Evolutionary conservation across 768 basidiomycete species (phyloP).

Genomic region (Trametes coccinea): DNA sequence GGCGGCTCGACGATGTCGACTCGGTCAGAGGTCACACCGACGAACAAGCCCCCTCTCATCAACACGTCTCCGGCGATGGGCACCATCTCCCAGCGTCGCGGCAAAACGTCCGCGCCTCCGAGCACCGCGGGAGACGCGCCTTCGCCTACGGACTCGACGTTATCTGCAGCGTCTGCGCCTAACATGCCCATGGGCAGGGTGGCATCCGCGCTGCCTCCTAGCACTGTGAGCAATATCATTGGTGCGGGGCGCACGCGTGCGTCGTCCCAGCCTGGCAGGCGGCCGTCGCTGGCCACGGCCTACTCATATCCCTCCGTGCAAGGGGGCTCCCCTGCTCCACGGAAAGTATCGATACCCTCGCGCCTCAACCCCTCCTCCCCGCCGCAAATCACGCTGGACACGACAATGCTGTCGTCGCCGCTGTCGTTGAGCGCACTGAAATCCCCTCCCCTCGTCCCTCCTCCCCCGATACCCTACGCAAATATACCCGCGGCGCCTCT

Average conservation of each 20-base stretch:
- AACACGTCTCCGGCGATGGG: slow-evolving; percentile 61
- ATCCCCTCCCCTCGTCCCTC: slow-evolving; percentile 41
- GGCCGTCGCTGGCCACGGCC: slow-evolving; percentile 58
- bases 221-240: slow-evolving; percentile 38
- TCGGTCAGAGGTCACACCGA: slow-evolving; percentile 34
- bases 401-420: slow-evolving; percentile 47
- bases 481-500: slow-evolving; percentile 73
- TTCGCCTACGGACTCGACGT: slow-evolving; percentile 41
- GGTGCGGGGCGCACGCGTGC: slow-evolving; percentile 58
- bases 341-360: slow-evolving; percentile 65
- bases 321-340: slow-evolving; percentile 39
- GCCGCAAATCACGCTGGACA: slow-evolving; percentile 51
- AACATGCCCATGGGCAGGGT: slow-evolving; percentile 31
- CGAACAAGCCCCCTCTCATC: slow-evolving; percentile 41
- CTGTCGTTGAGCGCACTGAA: slow-evolving; percentile 34
- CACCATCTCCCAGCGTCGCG: slow-evolving; percentile 67
- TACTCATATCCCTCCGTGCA: slow-evolving; percentile 55
- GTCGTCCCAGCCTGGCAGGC: slow-evolving; percentile 74
- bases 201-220: slow-evolving; percentile 43
- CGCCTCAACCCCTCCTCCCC: slow-evolving; percentile 53
- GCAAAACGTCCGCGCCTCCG: slow-evolving; percentile 61
- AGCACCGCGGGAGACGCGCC: slow-evolving; percentile 29
- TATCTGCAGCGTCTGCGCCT: slow-evolving; percentile 37
- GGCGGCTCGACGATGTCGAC: slow-evolving; percentile 50
- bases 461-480: slow-evolving; percentile 49